Percentiles rank a stretch among this genome's conserved stretches.
Conservation (phyloP, 345 rosid species). For the Lepidium sativum region DNA sequence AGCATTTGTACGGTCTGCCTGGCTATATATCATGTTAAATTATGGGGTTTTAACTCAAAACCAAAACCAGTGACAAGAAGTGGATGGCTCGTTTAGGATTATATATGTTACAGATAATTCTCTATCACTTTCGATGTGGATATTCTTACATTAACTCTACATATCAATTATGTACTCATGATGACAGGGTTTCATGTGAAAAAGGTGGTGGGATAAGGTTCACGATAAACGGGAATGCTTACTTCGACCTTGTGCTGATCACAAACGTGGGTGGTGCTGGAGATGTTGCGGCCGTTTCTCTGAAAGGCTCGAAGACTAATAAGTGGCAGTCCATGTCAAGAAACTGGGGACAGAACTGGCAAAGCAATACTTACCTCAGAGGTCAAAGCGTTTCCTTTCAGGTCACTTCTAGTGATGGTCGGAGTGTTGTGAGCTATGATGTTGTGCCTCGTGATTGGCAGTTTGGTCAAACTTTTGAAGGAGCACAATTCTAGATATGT, state of each 20-base stretch:
- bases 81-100: too few species aligned
- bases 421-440: conserved; percentile 36
- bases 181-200: conserved; percentile 44
- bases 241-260: conserved; percentile 50
- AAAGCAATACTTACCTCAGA: conserved; percentile 43
- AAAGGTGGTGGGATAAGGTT: conserved; percentile 54
- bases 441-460: conserved; percentile 52
- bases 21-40: too few species aligned
- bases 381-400: conserved; percentile 50
- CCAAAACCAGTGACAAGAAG: too few species aligned
- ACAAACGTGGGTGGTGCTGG: conserved; percentile 66
- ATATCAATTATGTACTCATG: too few species aligned
- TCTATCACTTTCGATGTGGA: too few species aligned
- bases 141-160: too few species aligned
- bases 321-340: too few species aligned
- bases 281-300: conserved; percentile 45
- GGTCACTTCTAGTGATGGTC: conserved; percentile 51
- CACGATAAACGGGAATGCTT: conserved; percentile 48
- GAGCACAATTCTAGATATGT: conserved; percentile 36
- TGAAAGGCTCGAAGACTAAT: too few species aligned
- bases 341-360: conserved; percentile 77
- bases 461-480: conserved; percentile 54
- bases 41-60: too few species aligned
- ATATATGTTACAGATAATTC: too few species aligned
- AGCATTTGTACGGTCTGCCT: too few species aligned